Evolutionary conservation across 768 basidiomycete species (phyloP).

Genomic region (Saitozyma sp.): DNA sequence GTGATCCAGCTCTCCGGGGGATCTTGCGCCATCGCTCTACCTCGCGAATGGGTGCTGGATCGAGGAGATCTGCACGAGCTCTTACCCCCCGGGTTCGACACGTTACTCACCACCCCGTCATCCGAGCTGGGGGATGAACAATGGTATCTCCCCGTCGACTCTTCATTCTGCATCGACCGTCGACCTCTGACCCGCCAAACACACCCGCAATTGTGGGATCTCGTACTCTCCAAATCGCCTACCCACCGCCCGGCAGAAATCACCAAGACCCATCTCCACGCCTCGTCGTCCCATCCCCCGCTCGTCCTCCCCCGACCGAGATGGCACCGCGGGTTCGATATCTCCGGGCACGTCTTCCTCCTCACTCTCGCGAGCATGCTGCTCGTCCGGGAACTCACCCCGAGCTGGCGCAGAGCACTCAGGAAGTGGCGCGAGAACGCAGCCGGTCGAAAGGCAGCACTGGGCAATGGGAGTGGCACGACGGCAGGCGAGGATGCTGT

Average conservation of each 20-base stretch:
- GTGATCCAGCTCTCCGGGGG: constrained; percentile 41
- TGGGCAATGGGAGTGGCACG: constrained; percentile 3
- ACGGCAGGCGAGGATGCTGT: neutral
- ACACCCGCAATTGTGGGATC: constrained; percentile 8
- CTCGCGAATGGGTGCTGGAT: constrained; percentile 12
- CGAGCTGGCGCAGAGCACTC: constrained; percentile 31
- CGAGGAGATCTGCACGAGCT: constrained; percentile 6
- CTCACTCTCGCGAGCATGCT: constrained; percentile 76
- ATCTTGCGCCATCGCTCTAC: constrained; percentile 29
- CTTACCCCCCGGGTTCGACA: constrained; percentile 6
- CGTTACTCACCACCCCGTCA: constrained; percentile 1
- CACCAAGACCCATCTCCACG: constrained; percentile 8
- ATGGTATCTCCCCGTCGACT: constrained; percentile 15
- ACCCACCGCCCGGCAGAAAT: constrained; percentile 7
- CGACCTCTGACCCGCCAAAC: constrained; percentile 1
- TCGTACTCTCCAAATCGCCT: constrained; percentile 2
- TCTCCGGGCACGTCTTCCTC: constrained; percentile 91
- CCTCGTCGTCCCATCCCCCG: constrained; percentile 1
- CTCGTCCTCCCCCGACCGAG: constrained; percentile 56
- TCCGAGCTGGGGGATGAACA: neutral
- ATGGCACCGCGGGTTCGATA: constrained; percentile 79
- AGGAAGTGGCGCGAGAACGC: constrained; percentile 1
- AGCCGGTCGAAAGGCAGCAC: neutral
- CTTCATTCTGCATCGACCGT: constrained; percentile 6
- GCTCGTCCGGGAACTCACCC: constrained; percentile 70